Evolutionary conservation across 2,329 filamentous ascomycete genomes (phyloP).

Genomic region (Neonectria punicea): DNA sequence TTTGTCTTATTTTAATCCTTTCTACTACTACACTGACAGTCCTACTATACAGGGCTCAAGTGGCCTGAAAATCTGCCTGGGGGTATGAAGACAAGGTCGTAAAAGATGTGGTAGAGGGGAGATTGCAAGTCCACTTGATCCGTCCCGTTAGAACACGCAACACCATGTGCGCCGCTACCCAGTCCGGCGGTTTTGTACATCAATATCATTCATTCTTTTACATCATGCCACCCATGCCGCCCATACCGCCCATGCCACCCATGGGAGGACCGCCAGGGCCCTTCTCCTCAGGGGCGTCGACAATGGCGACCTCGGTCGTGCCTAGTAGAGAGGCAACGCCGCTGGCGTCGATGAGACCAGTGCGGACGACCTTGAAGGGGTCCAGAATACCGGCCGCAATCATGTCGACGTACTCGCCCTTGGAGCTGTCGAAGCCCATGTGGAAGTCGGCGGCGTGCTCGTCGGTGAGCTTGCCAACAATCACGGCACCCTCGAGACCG

Average conservation of each 20-base stretch:
- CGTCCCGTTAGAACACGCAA: conserved; percentile 57
- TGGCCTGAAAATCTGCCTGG: conserved; percentile 43
- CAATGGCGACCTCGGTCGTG: conserved; percentile 97
- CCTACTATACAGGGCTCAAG: conserved; percentile 50
- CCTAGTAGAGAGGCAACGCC: conserved; percentile 97
- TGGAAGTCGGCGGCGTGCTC: conserved; percentile 94
- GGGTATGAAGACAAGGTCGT: conserved; percentile 44
- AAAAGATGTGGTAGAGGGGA: conserved; percentile 47
- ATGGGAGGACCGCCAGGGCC: conserved; percentile 67
- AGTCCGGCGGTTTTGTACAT: conserved; percentile 45
- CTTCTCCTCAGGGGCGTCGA: conserved; percentile 96
- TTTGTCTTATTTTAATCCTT: conserved; percentile 38
- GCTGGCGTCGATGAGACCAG: conserved; percentile 91
- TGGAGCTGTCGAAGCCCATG: conserved; percentile 96
- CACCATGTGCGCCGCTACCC: conserved; percentile 58
- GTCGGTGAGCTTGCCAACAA: conserved; percentile 97
- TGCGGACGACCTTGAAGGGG: conserved; percentile 99
- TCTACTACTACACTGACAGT: conserved; percentile 46
- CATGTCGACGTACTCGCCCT: conserved; percentile 99
- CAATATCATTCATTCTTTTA: conserved; percentile 52
- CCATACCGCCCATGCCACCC: conserved; percentile 73
- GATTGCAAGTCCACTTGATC: conserved; percentile 47
- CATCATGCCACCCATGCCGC: conserved; percentile 69
- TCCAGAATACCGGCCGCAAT: conserved; percentile 96
- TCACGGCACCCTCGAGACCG: conserved; percentile 92